These are phyloP conservation scores for Pichia nakasei DNA, from an alignment of 805 yeast species.

Conservation along the genomic window DNA sequence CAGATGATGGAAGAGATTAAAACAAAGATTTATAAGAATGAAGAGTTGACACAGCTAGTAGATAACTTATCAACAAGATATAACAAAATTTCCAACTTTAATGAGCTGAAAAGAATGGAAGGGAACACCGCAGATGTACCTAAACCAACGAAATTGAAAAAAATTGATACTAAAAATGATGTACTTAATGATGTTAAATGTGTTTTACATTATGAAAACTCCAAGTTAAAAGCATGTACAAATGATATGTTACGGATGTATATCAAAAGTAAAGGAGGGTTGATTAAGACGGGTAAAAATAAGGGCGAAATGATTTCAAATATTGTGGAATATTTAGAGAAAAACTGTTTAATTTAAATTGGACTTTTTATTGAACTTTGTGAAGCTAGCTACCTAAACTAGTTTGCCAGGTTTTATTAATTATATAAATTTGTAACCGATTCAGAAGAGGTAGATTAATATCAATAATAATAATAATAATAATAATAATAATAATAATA, in stretches of 20 bases:
- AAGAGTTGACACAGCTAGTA: slow-evolving; percentile 5
- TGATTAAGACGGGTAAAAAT: slow-evolving; percentile 29
- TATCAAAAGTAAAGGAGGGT: slow-evolving; percentile 27
- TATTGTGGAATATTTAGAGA: slow-evolving; percentile 23
- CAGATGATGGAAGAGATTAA: slow-evolving; percentile 10
- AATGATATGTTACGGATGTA: slow-evolving; percentile 19
- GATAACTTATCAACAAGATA: slow-evolving; percentile 15
- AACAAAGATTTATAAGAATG: slow-evolving; percentile 5
- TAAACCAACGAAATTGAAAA: background rate
- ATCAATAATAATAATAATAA: too few species aligned
- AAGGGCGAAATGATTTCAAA: slow-evolving; percentile 37
- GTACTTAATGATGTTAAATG: background rate
- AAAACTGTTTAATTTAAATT: background rate
- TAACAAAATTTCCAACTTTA: slow-evolving; percentile 17
- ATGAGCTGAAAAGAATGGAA: slow-evolving; percentile 3
- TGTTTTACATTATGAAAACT: slow-evolving; percentile 1
- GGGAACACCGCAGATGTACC: background rate
- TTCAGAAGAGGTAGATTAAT: too few species aligned
- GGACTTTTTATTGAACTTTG: too few species aligned
- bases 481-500: too few species aligned
- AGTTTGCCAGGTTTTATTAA: too few species aligned
- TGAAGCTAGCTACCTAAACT: too few species aligned
- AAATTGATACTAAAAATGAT: background rate
- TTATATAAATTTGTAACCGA: too few species aligned
- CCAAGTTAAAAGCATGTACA: slow-evolving; percentile 3